These are phyloP conservation scores for Colletotrichum sp. DNA, from an alignment of 2,329 filamentous ascomycete genomes.

Conservation along the genomic window DNA sequence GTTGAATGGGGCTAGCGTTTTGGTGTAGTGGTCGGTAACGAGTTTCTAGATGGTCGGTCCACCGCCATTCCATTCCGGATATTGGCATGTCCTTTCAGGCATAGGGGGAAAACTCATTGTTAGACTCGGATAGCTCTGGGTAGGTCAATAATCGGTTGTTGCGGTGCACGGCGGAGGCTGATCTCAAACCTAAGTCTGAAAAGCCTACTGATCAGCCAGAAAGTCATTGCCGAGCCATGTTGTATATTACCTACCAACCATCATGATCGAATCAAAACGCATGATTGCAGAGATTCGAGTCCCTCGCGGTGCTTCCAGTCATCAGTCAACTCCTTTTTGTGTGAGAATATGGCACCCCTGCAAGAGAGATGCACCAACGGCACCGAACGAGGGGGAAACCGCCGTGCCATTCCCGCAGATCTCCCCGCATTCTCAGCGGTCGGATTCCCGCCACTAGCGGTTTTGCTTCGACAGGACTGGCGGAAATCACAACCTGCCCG, in stretches of 20 bases:
- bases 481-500: not conserved
- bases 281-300: not conserved
- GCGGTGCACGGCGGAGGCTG: no score
- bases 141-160: not conserved
- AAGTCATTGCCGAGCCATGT: accelerated
- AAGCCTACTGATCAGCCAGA: not conserved
- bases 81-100: not conserved
- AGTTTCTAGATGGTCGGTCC: not conserved
- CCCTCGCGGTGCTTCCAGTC: not conserved
- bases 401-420: constrained; percentile 3
- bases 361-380: not conserved
- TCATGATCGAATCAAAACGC: accelerated
- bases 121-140: not conserved
- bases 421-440: constrained; percentile 8
- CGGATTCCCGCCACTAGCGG: constrained; percentile 14
- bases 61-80: not conserved
- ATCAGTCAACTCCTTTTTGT: not conserved
- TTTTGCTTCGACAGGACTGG: constrained; percentile 10
- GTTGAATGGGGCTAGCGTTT: not conserved
- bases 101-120: not conserved
- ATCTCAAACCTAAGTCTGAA: no score
- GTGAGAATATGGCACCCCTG: not conserved
- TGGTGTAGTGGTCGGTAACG: not conserved
- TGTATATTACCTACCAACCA: not conserved
- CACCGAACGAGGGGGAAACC: not conserved